A percentile compares a stretch with the other conserved stretches of the same genome.
Evolutionary conservation across 345 rosid species (phyloP).

Genomic region (Cardamine chenopodiifolia): DNA sequence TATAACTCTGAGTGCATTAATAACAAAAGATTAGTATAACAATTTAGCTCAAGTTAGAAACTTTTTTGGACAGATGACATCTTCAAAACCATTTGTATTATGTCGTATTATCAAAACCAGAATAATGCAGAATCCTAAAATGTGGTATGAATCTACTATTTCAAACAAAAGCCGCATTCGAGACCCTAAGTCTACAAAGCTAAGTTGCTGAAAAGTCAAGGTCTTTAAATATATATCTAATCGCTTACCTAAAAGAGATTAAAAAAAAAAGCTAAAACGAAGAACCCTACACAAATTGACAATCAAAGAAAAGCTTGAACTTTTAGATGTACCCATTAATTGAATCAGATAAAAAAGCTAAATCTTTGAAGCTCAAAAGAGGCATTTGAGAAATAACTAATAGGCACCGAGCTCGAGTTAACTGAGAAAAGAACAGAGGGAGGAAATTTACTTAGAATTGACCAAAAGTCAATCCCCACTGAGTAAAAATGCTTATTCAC

Average conservation of each 20-base stretch:
- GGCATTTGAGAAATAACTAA: background rate
- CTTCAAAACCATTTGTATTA: background rate
- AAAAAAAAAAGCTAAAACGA: slow-evolving; percentile 13
- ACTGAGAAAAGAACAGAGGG: background rate
- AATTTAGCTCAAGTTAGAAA: background rate
- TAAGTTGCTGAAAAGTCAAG: slow-evolving; percentile 36
- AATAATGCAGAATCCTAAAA: background rate
- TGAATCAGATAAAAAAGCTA: background rate
- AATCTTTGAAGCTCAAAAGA: slow-evolving; percentile 9
- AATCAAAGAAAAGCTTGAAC: slow-evolving; percentile 36
- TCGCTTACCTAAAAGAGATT: slow-evolving; percentile 38
- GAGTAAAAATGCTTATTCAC: slow-evolving; percentile 6
- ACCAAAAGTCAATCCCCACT: slow-evolving; percentile 12
- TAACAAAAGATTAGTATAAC: background rate
- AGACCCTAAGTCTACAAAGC: slow-evolving; percentile 29
- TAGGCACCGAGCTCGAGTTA: background rate
- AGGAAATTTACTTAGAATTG: slow-evolving; percentile 5
- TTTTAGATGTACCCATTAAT: slow-evolving; percentile 33
- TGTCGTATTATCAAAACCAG: background rate
- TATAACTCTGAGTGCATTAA: background rate
- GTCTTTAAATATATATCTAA: slow-evolving; percentile 27
- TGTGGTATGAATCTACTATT: slow-evolving; percentile 1
- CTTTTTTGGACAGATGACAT: slow-evolving; percentile 1
- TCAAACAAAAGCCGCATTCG: slow-evolving; percentile 14
- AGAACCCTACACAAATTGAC: slow-evolving; percentile 41